phyloP scores from a whole-genome alignment of 2,329 filamentous ascomycete genomes.

The Clonostachys solani region DNA sequence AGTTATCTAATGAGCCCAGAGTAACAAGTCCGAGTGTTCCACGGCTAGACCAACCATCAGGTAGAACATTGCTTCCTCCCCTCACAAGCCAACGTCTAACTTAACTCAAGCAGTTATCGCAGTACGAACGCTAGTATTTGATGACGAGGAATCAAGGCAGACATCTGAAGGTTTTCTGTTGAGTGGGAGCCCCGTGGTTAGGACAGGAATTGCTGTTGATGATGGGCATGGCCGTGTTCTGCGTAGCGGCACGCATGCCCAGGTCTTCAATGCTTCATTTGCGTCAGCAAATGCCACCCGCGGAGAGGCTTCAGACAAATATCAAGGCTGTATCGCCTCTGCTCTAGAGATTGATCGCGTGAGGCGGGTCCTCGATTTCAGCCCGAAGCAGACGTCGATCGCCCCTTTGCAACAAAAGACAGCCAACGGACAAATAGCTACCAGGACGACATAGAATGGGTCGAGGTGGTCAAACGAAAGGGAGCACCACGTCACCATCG shows the following conservation, averaged over 20 bases:
- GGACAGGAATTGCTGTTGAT: constrained; percentile 26
- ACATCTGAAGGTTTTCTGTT: constrained; percentile 56
- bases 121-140: too few relatives aligned
- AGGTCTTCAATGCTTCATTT: constrained; percentile 53
- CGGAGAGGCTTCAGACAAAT: constrained; percentile 61
- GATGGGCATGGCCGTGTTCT: constrained; percentile 61
- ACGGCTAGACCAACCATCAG: too few relatives aligned
- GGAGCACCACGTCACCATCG: background rate
- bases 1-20: too few relatives aligned
- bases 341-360: constrained; percentile 77
- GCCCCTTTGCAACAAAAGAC: background rate
- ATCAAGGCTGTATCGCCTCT: constrained; percentile 70
- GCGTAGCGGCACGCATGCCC: constrained; percentile 70
- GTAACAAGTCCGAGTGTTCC: too few relatives aligned
- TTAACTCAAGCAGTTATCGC: too few relatives aligned
- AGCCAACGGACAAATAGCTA: background rate
- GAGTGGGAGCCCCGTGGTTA: constrained; percentile 33
- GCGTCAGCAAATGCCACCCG: constrained; percentile 29
- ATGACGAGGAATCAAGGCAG: too few relatives aligned
- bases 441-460: constrained; percentile 6
- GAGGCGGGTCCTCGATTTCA: constrained; percentile 60
- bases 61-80: too few relatives aligned
- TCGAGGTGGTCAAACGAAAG: constrained; percentile 2
- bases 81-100: too few relatives aligned
- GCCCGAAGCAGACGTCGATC: background rate